Conservation (phyloP, 495 filamentous ascomycete species). For the Penicillium pulvis region DNA sequence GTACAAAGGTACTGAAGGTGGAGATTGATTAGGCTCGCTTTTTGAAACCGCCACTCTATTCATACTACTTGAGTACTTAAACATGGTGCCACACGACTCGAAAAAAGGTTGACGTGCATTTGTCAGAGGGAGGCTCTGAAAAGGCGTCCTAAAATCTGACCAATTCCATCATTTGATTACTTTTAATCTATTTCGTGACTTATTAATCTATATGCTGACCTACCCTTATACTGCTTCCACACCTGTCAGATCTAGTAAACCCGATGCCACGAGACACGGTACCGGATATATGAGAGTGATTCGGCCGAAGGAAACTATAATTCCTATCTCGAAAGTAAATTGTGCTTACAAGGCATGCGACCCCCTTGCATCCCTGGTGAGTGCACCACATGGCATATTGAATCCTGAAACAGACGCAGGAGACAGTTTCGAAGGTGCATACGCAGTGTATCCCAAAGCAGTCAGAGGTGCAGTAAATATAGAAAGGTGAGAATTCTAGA, state of each 20-base stretch:
- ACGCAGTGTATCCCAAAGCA: background rate
- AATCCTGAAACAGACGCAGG: background rate
- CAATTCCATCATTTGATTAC: background rate
- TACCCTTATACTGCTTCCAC: too few species aligned
- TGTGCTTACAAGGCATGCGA: background rate
- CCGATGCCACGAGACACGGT: too few species aligned
- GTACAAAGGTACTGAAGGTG: background rate
- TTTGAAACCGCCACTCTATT: background rate
- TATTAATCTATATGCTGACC: background rate
- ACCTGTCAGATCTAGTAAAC: background rate
- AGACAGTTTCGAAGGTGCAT: background rate
- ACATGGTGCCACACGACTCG: background rate
- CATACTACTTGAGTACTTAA: background rate
- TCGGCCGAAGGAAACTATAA: background rate
- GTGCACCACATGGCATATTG: background rate
- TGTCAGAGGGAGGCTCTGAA: background rate
- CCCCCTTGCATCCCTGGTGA: background rate
- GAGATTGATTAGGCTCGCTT: background rate
- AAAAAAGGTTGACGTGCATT: background rate
- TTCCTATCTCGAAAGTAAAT: background rate
- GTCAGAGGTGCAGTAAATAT: background rate
- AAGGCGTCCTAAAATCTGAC: background rate
- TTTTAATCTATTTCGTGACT: too few species aligned
- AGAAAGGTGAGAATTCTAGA: background rate
- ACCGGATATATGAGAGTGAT: too few species aligned